Conservation (phyloP, 805 yeast species). For the Ogataea dorogensis region DNA sequence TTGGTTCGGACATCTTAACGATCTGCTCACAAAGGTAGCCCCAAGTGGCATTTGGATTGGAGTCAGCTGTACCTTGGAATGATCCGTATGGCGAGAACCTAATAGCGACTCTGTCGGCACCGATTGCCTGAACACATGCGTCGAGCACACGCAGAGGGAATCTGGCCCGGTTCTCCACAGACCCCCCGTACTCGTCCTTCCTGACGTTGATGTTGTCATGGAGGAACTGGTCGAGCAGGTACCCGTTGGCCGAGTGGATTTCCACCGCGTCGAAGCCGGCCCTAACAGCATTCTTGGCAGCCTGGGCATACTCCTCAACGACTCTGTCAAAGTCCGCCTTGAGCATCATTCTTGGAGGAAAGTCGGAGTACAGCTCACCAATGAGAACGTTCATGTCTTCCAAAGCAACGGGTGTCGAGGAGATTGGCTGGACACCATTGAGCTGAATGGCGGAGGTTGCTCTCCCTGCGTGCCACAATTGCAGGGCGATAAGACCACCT, state of each 20-base stretch:
- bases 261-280: conserved; percentile 44
- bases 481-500: conserved; percentile 43
- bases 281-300: conserved; percentile 40
- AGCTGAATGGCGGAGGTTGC: conserved; percentile 35
- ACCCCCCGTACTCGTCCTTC: conserved; percentile 43
- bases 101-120: conserved; percentile 47
- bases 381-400: conserved; percentile 20
- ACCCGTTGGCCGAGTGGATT: conserved; percentile 42
- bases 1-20: conserved; percentile 34
- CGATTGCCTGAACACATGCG: conserved; percentile 48
- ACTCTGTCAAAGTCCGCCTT: conserved; percentile 42
- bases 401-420: conserved; percentile 41
- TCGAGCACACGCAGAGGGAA: conserved; percentile 48
- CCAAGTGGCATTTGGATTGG: conserved; percentile 36
- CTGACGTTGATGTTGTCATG: conserved; percentile 37
- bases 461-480: conserved; percentile 49
- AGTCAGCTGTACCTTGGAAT: conserved; percentile 39
- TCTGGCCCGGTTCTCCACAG: conserved; percentile 42
- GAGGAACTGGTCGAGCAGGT: conserved; percentile 40
- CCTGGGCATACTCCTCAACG: conserved; percentile 40
- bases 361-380: conserved; percentile 5
- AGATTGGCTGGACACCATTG: conserved; percentile 34
- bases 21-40: conserved; percentile 39
- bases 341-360: conserved; percentile 33
- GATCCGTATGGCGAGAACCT: conserved; percentile 49